Conservation (phyloP, 148 eudicot species). For the Silene uniflora region DNA sequence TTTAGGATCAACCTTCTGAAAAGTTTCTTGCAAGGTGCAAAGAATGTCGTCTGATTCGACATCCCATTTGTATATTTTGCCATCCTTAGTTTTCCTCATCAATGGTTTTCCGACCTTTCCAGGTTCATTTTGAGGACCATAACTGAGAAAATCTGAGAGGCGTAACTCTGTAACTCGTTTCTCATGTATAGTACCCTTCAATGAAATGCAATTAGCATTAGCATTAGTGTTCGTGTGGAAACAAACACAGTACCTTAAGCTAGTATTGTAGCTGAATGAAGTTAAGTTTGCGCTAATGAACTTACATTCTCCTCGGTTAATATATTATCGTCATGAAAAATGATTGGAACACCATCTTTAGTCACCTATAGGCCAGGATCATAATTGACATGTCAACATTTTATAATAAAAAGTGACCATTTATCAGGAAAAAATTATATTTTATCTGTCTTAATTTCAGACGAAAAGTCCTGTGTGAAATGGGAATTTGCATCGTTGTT, state of each 20-base stretch:
- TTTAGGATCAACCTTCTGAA: constrained; percentile 50
- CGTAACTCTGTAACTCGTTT: constrained; percentile 68
- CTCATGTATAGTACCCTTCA: constrained; percentile 60
- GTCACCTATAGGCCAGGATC: constrained; percentile 63
- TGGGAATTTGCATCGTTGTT: no score
- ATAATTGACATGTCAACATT: no score
- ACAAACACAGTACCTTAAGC: no score
- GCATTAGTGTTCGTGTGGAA: no score
- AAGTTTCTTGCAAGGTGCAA: constrained; percentile 80
- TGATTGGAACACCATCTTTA: constrained; percentile 71
- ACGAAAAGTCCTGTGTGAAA: no score
- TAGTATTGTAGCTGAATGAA: no score
- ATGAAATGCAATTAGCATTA: background rate
- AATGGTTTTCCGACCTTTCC: constrained; percentile 46
- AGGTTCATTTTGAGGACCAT: constrained; percentile 65
- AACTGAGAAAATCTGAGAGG: constrained; percentile 52
- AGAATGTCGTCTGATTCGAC: constrained; percentile 58
- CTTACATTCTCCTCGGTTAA: constrained; percentile 68
- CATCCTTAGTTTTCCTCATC: constrained; percentile 66
- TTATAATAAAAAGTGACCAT: no score
- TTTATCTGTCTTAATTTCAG: no score
- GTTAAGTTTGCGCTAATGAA: background rate
- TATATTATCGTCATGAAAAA: constrained; percentile 82
- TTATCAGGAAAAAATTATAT: no score
- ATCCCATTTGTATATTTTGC: constrained; percentile 57